Base-by-base conservation (phyloP, 345 rosid genomes). In the Cardamine resedifolia region DNA sequence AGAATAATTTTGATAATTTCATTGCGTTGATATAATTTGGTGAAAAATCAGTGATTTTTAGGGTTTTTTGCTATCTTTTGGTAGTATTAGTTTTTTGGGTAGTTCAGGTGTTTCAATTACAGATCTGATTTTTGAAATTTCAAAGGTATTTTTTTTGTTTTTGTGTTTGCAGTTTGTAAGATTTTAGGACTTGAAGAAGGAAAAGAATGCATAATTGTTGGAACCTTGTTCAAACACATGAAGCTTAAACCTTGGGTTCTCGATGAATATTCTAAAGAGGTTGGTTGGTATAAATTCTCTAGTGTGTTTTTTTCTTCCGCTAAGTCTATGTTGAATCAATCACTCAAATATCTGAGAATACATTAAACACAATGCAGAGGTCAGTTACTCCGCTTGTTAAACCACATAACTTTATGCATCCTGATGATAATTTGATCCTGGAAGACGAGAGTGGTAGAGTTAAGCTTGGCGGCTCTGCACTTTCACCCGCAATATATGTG, bases 361-460 rank as follows among this genome's bases (percentile, higher is more conserved):
- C 57, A 27, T 63, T 64, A 3, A 76, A 68, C 52, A 38, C 58
- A 74, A 52, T 78, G 64, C 88, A 92, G 99, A 90, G 99, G 75
- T 85, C 98, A 62, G 80, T 78, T 36, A 51, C 71, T 20, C 98
- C 98, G 20, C 86, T 88, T 61, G 94, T 86, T 53, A 90, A 83
- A 80, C 92, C 84, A 72, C 96, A 83, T 65, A 92, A 91, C 82
- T 95, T 91, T 79, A 60, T 90, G 84, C 90, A 90, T 66, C 81
- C 82, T 10, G 92, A 88, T 83, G 99, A 95, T 82, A 72, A 83
- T 77, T 71, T 95, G 79, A 76, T 90, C 64, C 72, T 95, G 76
- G 97, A 95, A 88, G 99, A 92, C 72, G 99, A 95, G 79, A 90
- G 94, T 70, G 98, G 97, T 31, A 85, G 99, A 81, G 98, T 92